Base-by-base conservation (phyloP, 257 asterid genomes). In the Jacaranda copaia region DNA sequence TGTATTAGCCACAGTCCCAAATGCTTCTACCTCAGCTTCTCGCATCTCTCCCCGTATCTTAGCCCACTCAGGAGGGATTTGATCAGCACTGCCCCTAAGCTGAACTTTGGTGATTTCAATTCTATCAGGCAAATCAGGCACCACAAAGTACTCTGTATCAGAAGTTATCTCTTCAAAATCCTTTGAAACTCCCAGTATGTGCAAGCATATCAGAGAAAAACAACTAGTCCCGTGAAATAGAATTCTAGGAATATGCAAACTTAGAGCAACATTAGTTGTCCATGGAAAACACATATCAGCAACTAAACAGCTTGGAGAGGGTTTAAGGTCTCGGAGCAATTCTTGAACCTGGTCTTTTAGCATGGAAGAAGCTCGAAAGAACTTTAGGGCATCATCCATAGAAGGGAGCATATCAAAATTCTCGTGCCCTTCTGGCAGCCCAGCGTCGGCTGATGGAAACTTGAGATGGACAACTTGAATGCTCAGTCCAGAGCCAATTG, bases 211-310 rank as follows among this genome's bases (percentile, higher is more conserved):
- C 5, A 81, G 79, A n/a, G 96, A 72, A 32, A 89, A 89, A 57
- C 97, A 84, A 42, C 91, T 66, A 12, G 70, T 82, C 20, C 91
- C 96, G 14, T 88, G 92, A 52, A 88, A 85, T 10, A 85, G 42
- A 55, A 88, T 62, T 13, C 89, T 72, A 0, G 92, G 88, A 39
- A 88, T 82, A 1, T 61, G 39, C n/a, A 84, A 18, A 1, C 55
- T 61, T 13, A 19, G 9, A 9, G 92, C 84, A 20, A 81, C 59
- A 4, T 43, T 9, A 0, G 87, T 72, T n/a, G 89, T 63, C 89
- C 91, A 85, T 0, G 89, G 78, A 8, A 52, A 80, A 2, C 81
- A 74, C 88, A 83, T 77, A 16, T 87, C 89, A 0, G 88, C 73
- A 10, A 87, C 64, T 13, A 85, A 32, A 57, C 92, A 87, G 42